Evolutionary conservation across 495 filamentous ascomycete genomes (phyloP), one percentile per base, ranked within the genome.

Genomic region (Niebla homalea): DNA sequence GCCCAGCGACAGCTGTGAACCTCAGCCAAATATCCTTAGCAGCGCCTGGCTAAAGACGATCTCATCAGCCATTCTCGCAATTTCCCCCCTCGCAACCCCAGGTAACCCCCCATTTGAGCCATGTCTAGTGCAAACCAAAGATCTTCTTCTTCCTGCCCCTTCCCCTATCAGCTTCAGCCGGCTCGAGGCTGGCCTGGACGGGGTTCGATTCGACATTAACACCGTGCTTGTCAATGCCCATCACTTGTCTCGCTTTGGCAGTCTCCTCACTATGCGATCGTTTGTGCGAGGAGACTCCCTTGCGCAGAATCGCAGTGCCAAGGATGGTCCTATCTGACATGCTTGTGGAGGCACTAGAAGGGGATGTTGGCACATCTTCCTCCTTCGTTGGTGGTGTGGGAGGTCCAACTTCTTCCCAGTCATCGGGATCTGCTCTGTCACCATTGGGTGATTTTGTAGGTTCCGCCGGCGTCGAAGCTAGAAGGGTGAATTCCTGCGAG

Each of bases 141-240:
- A 41, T 41, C 39, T 22, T 41, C 39, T 22, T 22, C 39, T 22
- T 41, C 39, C 21, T 41, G 2, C 39, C 21, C 39, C 21, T 7
- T 22, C 16, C 16, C 39, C 21, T 41, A 8, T 41, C 21, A 22
- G 18, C 8, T 16, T 41, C 21, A 7, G 8, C 18, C 39, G 39
- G 29, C 29, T 32, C 29, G 12, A 41, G 5, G 39, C 21, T 41
- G 16, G 5, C n/a, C 39, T 15, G 39, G 39, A 41, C 21, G 39
- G 29, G 29, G 14, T 12, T 32, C 29, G 3, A 7, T 32, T 32
- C 29, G 29, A 32, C 6, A 32, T 32, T 12, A 12, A 32, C 50
- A 3, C 43, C 43, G 15, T 52, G 25, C 7, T 52, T 20, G 16
- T 54, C 48, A 20, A 54, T 54, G 15, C 51, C 51, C 11, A 54